Conservation (phyloP, 768 basidiomycete species). For the Mycena albidolilacea region DNA sequence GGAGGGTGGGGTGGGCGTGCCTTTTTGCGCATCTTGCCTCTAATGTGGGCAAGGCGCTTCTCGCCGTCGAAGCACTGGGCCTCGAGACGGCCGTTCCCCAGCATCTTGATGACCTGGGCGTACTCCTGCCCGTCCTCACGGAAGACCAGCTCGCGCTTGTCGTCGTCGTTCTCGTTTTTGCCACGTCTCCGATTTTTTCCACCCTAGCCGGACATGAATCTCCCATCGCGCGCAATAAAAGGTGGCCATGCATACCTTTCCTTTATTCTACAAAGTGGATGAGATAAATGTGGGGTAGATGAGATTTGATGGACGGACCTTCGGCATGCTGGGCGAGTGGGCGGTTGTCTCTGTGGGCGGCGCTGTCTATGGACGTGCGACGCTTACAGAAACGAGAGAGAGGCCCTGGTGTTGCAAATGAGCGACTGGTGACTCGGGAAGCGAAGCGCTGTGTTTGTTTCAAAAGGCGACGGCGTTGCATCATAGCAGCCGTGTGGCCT, state of each 20-base stretch:
- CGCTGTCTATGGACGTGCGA: conserved; percentile 29
- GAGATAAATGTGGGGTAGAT: conserved; percentile 29
- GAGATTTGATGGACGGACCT: conserved; percentile 51
- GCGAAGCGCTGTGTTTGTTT: conserved; percentile 21
- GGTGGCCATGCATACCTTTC: conserved; percentile 66
- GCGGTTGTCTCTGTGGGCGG: conserved; percentile 36
- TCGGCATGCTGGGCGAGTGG: conserved; percentile 59
- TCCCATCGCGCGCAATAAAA: neutral
- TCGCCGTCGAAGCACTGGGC: conserved; percentile 98
- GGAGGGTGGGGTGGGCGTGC: conserved; percentile 56
- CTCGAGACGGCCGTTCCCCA: conserved; percentile 97
- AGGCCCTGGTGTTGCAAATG: conserved; percentile 17
- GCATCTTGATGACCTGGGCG: conserved; percentile 98
- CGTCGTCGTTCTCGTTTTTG: conserved; percentile 99
- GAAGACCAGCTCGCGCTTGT: conserved; percentile 99
- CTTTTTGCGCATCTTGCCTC: conserved; percentile 99
- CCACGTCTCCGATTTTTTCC: conserved; percentile 99
- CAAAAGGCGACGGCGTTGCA: neutral
- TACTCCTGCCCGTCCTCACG: conserved; percentile 99
- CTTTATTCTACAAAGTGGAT: conserved; percentile 69
- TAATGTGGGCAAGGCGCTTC: conserved; percentile 96
- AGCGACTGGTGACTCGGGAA: conserved; percentile 28
- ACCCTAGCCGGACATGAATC: conserved; percentile 67
- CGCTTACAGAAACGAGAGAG: conserved; percentile 37
- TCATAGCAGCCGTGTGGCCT: neutral